Evolutionary conservation across 306 rosid species (phyloP).

Genomic region (Sicyos baderoa): DNA sequence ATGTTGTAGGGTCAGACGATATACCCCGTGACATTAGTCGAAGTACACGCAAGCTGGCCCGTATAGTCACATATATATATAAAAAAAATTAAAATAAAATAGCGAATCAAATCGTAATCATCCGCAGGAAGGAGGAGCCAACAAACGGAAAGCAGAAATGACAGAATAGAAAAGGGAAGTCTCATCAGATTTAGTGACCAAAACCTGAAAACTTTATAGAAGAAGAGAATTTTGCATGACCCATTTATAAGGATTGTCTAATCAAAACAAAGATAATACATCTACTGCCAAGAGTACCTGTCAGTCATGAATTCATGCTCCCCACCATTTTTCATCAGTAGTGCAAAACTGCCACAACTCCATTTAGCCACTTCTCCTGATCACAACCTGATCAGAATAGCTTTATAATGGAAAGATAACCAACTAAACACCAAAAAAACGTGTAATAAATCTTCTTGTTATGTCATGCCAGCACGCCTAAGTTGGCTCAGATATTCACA

Average conservation of each 20-base stretch:
- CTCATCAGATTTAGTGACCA: not conserved
- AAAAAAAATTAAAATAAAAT: too few relatives aligned
- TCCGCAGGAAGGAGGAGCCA: not conserved
- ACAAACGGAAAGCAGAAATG: not conserved
- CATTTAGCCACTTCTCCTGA: not conserved
- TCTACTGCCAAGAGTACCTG: slow-evolving; percentile 15
- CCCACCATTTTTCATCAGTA: slow-evolving; percentile 3
- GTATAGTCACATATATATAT: too few relatives aligned
- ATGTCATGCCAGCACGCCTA: too few relatives aligned
- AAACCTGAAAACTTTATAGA: not conserved
- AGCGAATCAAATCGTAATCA: too few relatives aligned
- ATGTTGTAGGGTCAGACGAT: too few relatives aligned
- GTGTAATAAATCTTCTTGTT: not conserved
- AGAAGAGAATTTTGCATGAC: slow-evolving; percentile 7
- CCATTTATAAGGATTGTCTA: not conserved
- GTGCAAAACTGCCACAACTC: not conserved
- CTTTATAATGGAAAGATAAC: slow-evolving; percentile 3
- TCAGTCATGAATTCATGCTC: slow-evolving; percentile 1
- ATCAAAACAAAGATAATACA: not conserved
- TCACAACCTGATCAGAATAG: not conserved
- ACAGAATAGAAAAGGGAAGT: not conserved
- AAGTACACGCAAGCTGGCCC: too few relatives aligned
- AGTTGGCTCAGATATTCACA: too few relatives aligned
- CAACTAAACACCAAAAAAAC: not conserved
- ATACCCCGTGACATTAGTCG: too few relatives aligned